Percentiles rank a stretch among this genome's conserved stretches.
These are phyloP conservation scores for Nadsonia starkeyi-henricii DNA, from an alignment of 1,139 yeast species.

Conservation along the genomic window DNA sequence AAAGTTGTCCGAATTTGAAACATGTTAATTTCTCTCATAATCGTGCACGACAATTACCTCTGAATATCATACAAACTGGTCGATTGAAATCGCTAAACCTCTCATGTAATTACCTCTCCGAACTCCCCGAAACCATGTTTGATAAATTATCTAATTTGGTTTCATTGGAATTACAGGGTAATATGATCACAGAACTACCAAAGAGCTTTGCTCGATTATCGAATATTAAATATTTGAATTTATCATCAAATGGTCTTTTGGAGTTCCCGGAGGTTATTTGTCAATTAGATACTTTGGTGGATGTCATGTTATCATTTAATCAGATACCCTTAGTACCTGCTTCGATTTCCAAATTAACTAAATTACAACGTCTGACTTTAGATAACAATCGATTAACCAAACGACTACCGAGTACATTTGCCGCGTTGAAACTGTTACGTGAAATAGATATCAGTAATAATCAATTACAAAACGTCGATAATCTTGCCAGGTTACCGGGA, in stretches of 20 bases:
- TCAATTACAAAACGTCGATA: constrained; percentile 47
- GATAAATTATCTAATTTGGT: constrained; percentile 16
- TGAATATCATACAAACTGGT: constrained; percentile 54
- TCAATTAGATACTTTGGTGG: constrained; percentile 43
- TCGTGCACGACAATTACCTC: constrained; percentile 63
- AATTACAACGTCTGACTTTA: constrained; percentile 57
- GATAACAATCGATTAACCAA: constrained; percentile 58
- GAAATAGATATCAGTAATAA: constrained; percentile 73
- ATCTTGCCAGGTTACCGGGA: constrained; percentile 48
- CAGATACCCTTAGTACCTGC: constrained; percentile 47
- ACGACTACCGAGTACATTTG: constrained; percentile 40
- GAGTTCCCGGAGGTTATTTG: constrained; percentile 57
- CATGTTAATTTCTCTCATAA: constrained; percentile 58
- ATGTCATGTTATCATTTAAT: constrained; percentile 75
- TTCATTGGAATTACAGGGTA: constrained; percentile 40
- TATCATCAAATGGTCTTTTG: constrained; percentile 69
- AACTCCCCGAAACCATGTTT: constrained; percentile 20
- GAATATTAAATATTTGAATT: constrained; percentile 46
- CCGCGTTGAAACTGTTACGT: constrained; percentile 41
- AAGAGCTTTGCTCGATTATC: constrained; percentile 38
- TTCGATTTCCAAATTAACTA: constrained; percentile 43
- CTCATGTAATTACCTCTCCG: constrained; percentile 23
- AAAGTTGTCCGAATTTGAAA: constrained; percentile 59
- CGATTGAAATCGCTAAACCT: constrained; percentile 55
- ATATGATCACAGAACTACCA: constrained; percentile 58